Evolutionary conservation across 2,329 filamentous ascomycete species (phyloP).

Genomic region (Aspergillus luchuensis): DNA sequence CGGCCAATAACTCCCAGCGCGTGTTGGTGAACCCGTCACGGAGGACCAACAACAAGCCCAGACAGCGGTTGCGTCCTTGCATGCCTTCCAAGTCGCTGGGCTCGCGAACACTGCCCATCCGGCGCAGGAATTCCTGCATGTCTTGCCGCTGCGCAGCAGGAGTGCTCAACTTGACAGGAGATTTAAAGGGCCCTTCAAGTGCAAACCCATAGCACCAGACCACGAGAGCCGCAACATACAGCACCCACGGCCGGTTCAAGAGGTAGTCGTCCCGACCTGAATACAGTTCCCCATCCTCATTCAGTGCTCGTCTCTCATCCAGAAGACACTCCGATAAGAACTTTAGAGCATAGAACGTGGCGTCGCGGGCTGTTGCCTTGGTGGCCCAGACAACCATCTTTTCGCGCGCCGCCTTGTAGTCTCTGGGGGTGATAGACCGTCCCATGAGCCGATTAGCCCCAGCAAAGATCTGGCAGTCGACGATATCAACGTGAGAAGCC

Average conservation of each 20-base stretch:
- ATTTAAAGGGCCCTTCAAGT: constrained; percentile 72
- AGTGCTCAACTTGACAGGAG: constrained; percentile 55
- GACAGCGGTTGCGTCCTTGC: constrained; percentile 77
- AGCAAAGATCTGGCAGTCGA: constrained; percentile 96
- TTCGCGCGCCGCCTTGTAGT: constrained; percentile 75
- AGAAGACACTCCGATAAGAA: constrained; percentile 81
- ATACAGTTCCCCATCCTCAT: constrained; percentile 55
- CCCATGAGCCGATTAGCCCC: constrained; percentile 83
- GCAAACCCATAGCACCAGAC: constrained; percentile 96
- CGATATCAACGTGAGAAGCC: constrained; percentile 95
- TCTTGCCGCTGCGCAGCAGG: constrained; percentile 69
- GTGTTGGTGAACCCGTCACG: constrained; percentile 79
- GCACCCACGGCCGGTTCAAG: constrained; percentile 89
- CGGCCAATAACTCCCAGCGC: constrained; percentile 87
- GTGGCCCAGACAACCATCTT: constrained; percentile 94
- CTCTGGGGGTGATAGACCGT: constrained; percentile 77
- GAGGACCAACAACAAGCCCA: constrained; percentile 78
- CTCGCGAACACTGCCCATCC: constrained; percentile 69
- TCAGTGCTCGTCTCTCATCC: constrained; percentile 46
- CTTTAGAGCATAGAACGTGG: constrained; percentile 86
- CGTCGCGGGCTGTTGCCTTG: constrained; percentile 82
- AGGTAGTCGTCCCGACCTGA: constrained; percentile 84
- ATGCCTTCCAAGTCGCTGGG: constrained; percentile 76
- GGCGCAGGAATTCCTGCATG: constrained; percentile 76
- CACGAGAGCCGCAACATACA: constrained; percentile 89